phyloP scores from a whole-genome alignment of 345 rosid genomes.

The Syzygium oleosum region DNA sequence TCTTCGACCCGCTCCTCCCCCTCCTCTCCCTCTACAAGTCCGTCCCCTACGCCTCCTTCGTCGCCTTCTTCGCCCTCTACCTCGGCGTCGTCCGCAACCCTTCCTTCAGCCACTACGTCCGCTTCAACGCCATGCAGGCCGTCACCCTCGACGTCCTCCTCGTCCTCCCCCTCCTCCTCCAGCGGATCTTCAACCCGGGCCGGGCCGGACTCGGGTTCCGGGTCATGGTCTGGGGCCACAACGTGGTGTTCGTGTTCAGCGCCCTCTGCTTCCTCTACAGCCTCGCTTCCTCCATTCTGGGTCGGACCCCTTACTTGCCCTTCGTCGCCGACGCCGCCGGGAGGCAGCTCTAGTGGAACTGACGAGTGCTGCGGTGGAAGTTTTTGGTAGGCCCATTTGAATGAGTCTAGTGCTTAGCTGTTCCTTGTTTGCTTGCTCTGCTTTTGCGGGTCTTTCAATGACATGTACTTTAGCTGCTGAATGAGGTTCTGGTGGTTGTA shows the following conservation, averaged over 20 bases:
- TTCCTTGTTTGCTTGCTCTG: background rate
- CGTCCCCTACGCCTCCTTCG: conserved; percentile 76
- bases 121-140: conserved; percentile 94
- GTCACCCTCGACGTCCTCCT: conserved; percentile 80
- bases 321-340: conserved; percentile 80
- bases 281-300: conserved; percentile 38
- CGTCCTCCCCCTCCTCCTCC: conserved; percentile 54
- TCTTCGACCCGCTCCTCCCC: conserved; percentile 72
- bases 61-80: conserved; percentile 82
- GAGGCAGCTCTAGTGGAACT: conserved; percentile 32
- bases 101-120: conserved; percentile 49
- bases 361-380: background rate
- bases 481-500: background rate
- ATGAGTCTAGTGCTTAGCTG: background rate
- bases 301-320: conserved; percentile 81
- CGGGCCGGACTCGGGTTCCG: conserved; percentile 48
- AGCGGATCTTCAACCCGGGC: conserved; percentile 62
- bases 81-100: conserved; percentile 81
- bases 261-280: conserved; percentile 67
- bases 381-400: background rate
- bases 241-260: conserved; percentile 58
- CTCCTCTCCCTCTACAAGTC: conserved; percentile 62
- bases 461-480: background rate
- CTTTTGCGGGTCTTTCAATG: background rate
- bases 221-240: conserved; percentile 71